A percentile compares a stretch with the other conserved stretches of the same genome.
These are phyloP conservation scores for Lycium ferocissimum DNA, from an alignment of 257 asterid species.

Conservation along the genomic window DNA sequence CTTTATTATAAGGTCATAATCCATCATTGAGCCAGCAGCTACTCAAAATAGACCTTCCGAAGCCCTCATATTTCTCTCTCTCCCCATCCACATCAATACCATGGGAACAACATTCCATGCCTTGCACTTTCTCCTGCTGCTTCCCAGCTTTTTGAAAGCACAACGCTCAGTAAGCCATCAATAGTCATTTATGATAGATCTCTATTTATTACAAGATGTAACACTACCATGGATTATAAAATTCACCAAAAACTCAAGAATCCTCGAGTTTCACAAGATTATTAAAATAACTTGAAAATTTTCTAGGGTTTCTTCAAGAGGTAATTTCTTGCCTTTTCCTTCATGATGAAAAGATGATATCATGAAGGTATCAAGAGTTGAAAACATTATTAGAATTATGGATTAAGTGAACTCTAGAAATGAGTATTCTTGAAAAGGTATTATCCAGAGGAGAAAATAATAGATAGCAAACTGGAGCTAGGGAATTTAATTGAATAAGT, in stretches of 20 bases:
- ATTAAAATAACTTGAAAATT: slow-evolving; percentile 3
- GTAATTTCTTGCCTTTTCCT: not conserved
- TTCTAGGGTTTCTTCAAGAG: not conserved
- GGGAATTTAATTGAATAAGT: not conserved
- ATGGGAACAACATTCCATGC: no score
- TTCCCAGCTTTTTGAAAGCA: no score
- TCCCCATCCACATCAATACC: no score
- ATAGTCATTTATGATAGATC: slow-evolving; percentile 1
- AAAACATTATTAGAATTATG: not conserved
- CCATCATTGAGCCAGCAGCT: no score
- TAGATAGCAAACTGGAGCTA: no score
- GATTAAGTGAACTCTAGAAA: not conserved
- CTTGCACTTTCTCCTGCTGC: no score
- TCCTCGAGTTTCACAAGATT: not conserved
- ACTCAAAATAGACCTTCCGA: no score
- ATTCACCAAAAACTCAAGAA: not conserved
- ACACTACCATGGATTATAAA: not conserved
- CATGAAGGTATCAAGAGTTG: not conserved
- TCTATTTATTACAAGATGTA: not conserved
- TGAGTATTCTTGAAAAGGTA: not conserved
- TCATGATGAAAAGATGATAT: not conserved
- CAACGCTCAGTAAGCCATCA: not conserved
- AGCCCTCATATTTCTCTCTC: no score
- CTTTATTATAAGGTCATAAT: no score
- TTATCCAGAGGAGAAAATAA: no score